Conservation (phyloP, 208 protist species). For the Leishmania gerbilli region DNA sequence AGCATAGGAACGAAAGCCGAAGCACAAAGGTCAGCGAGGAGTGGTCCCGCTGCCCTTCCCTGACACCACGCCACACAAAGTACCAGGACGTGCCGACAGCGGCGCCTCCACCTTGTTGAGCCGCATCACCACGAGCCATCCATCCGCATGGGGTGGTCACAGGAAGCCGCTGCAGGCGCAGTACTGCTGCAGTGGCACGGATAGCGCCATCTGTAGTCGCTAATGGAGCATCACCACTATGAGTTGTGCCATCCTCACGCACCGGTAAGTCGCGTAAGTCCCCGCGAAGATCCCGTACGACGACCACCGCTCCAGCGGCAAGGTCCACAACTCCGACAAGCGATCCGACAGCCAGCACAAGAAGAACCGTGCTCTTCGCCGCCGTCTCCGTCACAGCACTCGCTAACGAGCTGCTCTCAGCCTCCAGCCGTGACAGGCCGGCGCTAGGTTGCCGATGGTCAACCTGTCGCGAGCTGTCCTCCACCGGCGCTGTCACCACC, state of each 20-base stretch:
- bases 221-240: not conserved
- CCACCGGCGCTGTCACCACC: not conserved
- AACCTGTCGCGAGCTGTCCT: too few relatives aligned
- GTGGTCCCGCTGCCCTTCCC: not conserved
- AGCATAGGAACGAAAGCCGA: constrained; percentile 1
- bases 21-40: constrained; percentile 2
- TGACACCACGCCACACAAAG: constrained; percentile 4
- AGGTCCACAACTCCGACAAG: constrained; percentile 21
- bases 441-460: not conserved
- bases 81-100: constrained; percentile 7
- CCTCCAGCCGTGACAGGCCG: not conserved
- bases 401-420: not conserved
- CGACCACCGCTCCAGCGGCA: constrained; percentile 6
- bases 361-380: constrained; percentile 1
- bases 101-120: not conserved
- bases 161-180: constrained; percentile 12
- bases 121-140: not conserved
- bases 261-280: not conserved
- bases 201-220: not conserved
- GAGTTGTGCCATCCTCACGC: not conserved
- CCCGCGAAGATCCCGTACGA: constrained; percentile 14
- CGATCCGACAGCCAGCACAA: constrained; percentile 16
- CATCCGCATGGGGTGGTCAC: constrained; percentile 7
- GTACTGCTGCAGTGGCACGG: not conserved
- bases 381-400: not conserved